Base-by-base conservation (phyloP, 495 filamentous ascomycete genomes). In the Saxispiralis lemnorum region DNA sequence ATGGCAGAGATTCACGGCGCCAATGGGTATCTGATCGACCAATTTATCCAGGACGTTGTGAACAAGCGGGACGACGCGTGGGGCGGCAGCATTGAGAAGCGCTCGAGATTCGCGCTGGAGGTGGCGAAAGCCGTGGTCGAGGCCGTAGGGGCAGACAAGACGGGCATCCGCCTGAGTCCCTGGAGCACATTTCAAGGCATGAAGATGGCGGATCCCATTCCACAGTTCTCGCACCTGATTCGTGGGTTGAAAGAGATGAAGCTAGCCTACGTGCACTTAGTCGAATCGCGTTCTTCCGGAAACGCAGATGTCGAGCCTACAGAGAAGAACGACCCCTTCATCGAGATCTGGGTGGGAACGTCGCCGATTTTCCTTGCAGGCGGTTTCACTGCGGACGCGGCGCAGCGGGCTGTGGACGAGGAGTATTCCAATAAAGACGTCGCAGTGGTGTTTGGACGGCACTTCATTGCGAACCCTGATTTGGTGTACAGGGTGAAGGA, bases 11-110 rank as follows among this genome's bases (percentile, higher is more conserved):
- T 84, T 42, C 79, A 83, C 54, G 73, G 63, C 31, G 77, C 78
- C 3, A 84, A 86, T 49, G 81, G 80, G 7, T 84, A 83, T 53
- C 58, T 86, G 38, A 62, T 83, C 39, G 78, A 86, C 53, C 81
- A 86, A 59, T 86, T 86, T 57, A 63, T 60, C 1, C 78, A 81
- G 51, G 72, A 77, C 49, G 62, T 51, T 13, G 61, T 51, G 46
- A 86, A 86, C 60, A 53, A 65, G 52, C 70, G 81, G 1, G 74
- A 66, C 2, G 81, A 86, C 54, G 35, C 47, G 14, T 86, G 72
- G 56, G 81, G 81, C 17, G 79, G 81, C n/a, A 77, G 70, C 48
- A 58, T 83, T 17, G 79, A 82, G 64, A 79, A 80, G 46, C 66
- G 83, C 17, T 63, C 71, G 6, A 69, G 73, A 16, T 78, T 88